Conservation (phyloP, 768 basidiomycete genomes). For the Glaciozyma antarctica region DNA sequence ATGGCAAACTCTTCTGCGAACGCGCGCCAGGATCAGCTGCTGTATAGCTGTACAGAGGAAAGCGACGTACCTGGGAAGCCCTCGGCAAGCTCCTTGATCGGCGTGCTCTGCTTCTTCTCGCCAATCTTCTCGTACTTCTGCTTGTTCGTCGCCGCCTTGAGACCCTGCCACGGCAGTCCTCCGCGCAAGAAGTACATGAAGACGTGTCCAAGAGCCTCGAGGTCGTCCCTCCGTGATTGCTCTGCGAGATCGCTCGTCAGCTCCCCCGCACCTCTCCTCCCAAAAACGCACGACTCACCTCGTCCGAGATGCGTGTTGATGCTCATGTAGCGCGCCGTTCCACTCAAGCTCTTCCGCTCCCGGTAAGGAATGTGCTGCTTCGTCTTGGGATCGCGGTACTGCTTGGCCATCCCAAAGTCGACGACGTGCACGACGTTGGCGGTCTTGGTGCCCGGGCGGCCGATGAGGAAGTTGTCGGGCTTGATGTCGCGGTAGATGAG, state of each 20-base stretch:
- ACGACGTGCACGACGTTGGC: slow-evolving; percentile 60
- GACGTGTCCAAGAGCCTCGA: slow-evolving; percentile 98
- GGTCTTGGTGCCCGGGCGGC: slow-evolving; percentile 81
- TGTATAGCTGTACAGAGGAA: slow-evolving; percentile 11
- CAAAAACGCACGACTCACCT: slow-evolving; percentile 48
- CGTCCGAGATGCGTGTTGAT: slow-evolving; percentile 98
- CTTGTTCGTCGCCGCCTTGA: slow-evolving; percentile 99
- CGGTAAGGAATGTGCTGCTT: slow-evolving; percentile 99
- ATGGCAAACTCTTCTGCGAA: slow-evolving; percentile 88
- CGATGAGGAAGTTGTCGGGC: slow-evolving; percentile 97
- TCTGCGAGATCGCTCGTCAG: slow-evolving; percentile 35
- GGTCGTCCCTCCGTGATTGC: slow-evolving; percentile 82
- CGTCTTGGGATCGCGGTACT: slow-evolving; percentile 97
- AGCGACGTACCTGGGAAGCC: slow-evolving; percentile 69
- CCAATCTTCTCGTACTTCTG: slow-evolving; percentile 99
- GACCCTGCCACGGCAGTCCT: slow-evolving; percentile 95
- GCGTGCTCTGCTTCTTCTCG: slow-evolving; percentile 97
- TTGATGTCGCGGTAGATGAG: slow-evolving; percentile 99
- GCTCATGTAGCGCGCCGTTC: slow-evolving; percentile 98
- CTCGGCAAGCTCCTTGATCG: slow-evolving; percentile 92
- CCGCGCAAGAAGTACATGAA: slow-evolving; percentile 99
- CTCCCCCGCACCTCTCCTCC: neutral
- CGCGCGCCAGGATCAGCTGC: neutral
- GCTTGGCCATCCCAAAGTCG: slow-evolving; percentile 99
- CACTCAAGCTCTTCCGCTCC: slow-evolving; percentile 91